These are phyloP conservation scores for Tetracladium marchalianum DNA, from an alignment of 495 filamentous ascomycete genomes.

Conservation along the genomic window DNA sequence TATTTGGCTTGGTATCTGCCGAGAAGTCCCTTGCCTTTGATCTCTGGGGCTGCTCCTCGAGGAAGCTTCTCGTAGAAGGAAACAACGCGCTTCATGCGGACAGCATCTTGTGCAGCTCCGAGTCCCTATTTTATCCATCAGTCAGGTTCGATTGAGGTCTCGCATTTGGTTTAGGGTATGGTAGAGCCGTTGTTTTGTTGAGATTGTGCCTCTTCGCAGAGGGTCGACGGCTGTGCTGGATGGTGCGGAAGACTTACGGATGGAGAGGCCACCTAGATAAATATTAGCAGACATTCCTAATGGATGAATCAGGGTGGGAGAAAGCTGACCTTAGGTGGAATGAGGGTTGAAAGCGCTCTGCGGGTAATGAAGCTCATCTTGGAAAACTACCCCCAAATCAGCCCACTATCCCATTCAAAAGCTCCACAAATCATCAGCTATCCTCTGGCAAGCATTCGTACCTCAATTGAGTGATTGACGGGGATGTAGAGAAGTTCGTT, in stretches of 20 bases:
- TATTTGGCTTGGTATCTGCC: slow-evolving; percentile 86
- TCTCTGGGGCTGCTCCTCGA: slow-evolving; percentile 72
- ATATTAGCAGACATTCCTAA: slow-evolving; percentile 2
- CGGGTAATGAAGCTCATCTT: slow-evolving; percentile 86
- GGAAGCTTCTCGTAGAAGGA: slow-evolving; percentile 97
- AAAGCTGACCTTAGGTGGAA: slow-evolving; percentile 83
- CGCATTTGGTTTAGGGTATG: neutral
- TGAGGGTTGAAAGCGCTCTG: slow-evolving; percentile 91
- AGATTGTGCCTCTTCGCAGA: neutral
- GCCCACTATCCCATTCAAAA: slow-evolving; percentile 6
- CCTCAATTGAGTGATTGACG: slow-evolving; percentile 19
- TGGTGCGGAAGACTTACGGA: slow-evolving; percentile 53
- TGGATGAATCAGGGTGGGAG: neutral
- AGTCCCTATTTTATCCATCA: slow-evolving; percentile 57
- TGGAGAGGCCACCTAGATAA: slow-evolving; percentile 73
- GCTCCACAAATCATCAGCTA: neutral
- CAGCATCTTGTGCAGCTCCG: slow-evolving; percentile 85
- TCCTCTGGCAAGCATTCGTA: slow-evolving; percentile 2
- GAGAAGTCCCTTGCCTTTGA: slow-evolving; percentile 68
- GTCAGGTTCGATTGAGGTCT: neutral
- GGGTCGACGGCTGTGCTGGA: neutral
- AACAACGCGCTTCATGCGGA: slow-evolving; percentile 91
- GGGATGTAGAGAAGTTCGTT: slow-evolving; percentile 7
- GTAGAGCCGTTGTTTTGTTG: neutral
- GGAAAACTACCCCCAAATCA: slow-evolving; percentile 26